These are phyloP conservation scores for Melocanna baccifera DNA, from an alignment of 176 grass and related monocot species.

Conservation along the genomic window DNA sequence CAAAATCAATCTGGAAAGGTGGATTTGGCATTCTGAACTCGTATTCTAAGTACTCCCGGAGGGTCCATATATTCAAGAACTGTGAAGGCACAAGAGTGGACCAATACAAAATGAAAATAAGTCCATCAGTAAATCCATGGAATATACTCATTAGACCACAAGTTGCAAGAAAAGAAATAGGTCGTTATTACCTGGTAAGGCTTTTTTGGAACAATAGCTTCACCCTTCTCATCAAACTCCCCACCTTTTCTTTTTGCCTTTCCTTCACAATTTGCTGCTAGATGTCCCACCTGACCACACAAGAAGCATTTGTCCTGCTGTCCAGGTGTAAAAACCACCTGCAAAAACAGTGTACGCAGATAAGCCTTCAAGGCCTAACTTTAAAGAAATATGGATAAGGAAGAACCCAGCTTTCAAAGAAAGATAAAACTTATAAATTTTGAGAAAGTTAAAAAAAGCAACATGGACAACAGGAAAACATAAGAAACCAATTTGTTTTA, in stretches of 20 bases:
- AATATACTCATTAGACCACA: not conserved
- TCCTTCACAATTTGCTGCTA: constrained; percentile 91
- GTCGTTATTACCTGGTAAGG: constrained; percentile 75
- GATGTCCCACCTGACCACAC: constrained; percentile 95
- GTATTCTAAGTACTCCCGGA: constrained; percentile 89
- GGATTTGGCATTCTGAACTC: constrained; percentile 91
- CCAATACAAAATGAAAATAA: constrained; percentile 5
- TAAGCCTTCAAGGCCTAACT: constrained; percentile 11
- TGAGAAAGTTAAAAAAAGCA: not conserved
- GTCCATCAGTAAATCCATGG: not conserved
- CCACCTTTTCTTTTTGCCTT: constrained; percentile 94
- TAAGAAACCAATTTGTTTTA: not conserved
- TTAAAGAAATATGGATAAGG: not conserved
- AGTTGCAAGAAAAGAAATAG: constrained; percentile 2
- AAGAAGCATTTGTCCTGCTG: constrained; percentile 98
- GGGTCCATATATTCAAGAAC: constrained; percentile 99
- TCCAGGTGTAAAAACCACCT: constrained; percentile 94
- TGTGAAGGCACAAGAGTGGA: constrained; percentile 30
- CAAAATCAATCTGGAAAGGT: constrained; percentile 85
- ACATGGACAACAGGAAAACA: not conserved
- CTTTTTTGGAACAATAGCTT: constrained; percentile 68
- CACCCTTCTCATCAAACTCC: constrained; percentile 88
- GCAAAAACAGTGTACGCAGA: constrained; percentile 31
- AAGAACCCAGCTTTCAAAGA: constrained; percentile 1
- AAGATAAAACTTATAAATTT: not conserved